A percentile compares a stretch with the other conserved stretches of the same genome.
phyloP scores from a whole-genome alignment of 75 land plant species.

The Pinus albicaulis region DNA sequence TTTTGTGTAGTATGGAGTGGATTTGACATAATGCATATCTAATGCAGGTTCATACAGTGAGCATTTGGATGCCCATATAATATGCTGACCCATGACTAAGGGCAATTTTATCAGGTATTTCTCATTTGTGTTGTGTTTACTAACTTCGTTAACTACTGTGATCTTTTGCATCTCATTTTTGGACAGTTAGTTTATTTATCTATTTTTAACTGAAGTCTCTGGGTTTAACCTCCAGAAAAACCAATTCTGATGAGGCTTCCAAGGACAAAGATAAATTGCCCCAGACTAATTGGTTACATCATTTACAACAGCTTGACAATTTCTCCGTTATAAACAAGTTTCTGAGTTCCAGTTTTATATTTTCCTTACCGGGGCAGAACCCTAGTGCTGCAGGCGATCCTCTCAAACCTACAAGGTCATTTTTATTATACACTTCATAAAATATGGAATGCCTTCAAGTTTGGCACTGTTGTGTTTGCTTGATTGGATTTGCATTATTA shows the following conservation, averaged over 20 bases:
- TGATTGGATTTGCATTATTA: not conserved
- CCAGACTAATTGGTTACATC: conserved; percentile 59
- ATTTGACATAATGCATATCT: not conserved
- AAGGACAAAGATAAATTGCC: conserved; percentile 19
- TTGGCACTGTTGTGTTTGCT: not conserved
- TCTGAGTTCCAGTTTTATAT: conserved; percentile 53
- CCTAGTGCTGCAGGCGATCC: conserved; percentile 23
- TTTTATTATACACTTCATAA: not conserved
- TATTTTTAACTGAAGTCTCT: not conserved
- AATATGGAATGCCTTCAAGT: not conserved
- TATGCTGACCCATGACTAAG: conserved; percentile 8
- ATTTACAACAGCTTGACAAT: conserved; percentile 45
- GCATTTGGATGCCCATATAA: not conserved
- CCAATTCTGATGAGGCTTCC: conserved; percentile 7
- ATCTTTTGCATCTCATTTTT: not conserved
- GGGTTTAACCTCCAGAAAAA: not conserved
- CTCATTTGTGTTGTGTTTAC: too few relatives aligned
- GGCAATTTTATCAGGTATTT: conserved; percentile 3
- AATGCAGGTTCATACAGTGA: not conserved
- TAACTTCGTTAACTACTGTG: not conserved
- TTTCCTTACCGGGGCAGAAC: conserved; percentile 64
- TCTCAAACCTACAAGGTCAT: conserved; percentile 14
- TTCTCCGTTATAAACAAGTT: conserved; percentile 37
- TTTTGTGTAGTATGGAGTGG: not conserved
- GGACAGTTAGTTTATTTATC: not conserved